Base-by-base conservation (phyloP, 1,284 basidiomycete species). In the Chalciporus piperatoides region DNA sequence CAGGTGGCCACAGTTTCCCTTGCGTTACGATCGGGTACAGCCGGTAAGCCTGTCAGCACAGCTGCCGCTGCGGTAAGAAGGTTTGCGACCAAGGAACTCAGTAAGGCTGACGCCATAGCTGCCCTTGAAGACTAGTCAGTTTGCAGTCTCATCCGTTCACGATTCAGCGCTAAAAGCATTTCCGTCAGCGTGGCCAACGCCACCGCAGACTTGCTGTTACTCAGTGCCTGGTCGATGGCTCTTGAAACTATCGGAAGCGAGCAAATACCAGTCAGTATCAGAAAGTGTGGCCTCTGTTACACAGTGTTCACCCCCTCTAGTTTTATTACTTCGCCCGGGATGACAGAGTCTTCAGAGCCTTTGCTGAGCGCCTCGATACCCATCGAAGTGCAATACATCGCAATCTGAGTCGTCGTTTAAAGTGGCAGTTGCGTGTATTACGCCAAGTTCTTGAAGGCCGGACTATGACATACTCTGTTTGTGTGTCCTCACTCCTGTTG, bases 81-180 rank as follows among this genome's bases (percentile, higher is more conserved):
- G 51, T 91, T 92, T 64, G 83, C 87, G 1, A 90, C 88, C 0
- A 81, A 75, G 56, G 84, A 88, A 54, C 69, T 92, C 8, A 86
- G 84, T 8, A 86, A 84, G 58, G 86, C 86, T 2, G 79, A 83
- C 33, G 68, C 81, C 35, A 90, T 92, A 51, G 86, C 88, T 4
- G 74, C 85, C 0, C 69, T 91, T 23, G 90, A 91, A 60, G 89
- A 92, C 60, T 92, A 92, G 88, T 91, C 62, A 62, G 84, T 66
- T 15, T 24, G 43, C 25, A 39, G 6, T 9, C 25, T 24, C 46
- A 21, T 38, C 49, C 17, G 53, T 25, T 23, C 6, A 27, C 30
- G 40, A 24, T 37, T 8, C 35, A 14, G 21, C 19, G 17, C 27
- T 15, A 27, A 27, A 4, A 41, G 2, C 7, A 15, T 24, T 30